Conservation (phyloP, 352 stramenopile species). For the Albugo laibachii region DNA sequence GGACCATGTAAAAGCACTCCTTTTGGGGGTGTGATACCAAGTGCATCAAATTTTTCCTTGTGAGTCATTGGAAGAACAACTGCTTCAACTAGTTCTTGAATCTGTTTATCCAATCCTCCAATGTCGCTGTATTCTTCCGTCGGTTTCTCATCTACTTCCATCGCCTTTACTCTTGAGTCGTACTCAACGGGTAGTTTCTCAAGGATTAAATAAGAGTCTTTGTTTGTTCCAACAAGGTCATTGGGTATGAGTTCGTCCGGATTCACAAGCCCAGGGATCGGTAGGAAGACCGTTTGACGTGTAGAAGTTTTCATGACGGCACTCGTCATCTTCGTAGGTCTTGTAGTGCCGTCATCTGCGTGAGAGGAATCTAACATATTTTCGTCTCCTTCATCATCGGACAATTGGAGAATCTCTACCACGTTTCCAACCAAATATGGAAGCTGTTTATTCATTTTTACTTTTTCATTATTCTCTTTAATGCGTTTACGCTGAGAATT, state of each 20-base stretch:
- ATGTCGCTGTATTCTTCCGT: constrained; percentile 93
- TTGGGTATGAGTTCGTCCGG: constrained; percentile 88
- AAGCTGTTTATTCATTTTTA: constrained; percentile 99
- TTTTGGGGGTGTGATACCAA: constrained; percentile 94
- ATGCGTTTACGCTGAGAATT: constrained; percentile 87
- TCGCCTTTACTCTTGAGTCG: constrained; percentile 95
- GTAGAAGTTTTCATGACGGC: constrained; percentile 97
- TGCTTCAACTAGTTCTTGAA: constrained; percentile 96
- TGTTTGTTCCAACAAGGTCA: constrained; percentile 98
- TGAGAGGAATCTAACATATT: too few species aligned
- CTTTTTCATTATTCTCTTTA: constrained; percentile 98
- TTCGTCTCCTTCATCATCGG: constrained; percentile 88
- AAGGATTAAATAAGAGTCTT: constrained; percentile 97
- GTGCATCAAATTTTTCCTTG: constrained; percentile 93
- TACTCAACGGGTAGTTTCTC: constrained; percentile 98
- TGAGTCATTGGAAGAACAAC: constrained; percentile 97
- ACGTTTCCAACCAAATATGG: constrained; percentile 98
- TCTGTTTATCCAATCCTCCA: constrained; percentile 95
- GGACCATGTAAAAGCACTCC: constrained; percentile 92
- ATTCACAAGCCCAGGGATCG: constrained; percentile 94
- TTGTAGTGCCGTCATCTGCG: constrained; percentile 59
- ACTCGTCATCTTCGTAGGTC: constrained; percentile 85
- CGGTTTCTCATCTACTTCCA: constrained; percentile 91
- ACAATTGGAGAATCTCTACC: constrained; percentile 81
- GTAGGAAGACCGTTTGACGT: constrained; percentile 96